A percentile compares a stretch with the other conserved stretches of the same genome.
phyloP scores from a whole-genome alignment of 805 yeast species.

The Candida nitratophila region DNA sequence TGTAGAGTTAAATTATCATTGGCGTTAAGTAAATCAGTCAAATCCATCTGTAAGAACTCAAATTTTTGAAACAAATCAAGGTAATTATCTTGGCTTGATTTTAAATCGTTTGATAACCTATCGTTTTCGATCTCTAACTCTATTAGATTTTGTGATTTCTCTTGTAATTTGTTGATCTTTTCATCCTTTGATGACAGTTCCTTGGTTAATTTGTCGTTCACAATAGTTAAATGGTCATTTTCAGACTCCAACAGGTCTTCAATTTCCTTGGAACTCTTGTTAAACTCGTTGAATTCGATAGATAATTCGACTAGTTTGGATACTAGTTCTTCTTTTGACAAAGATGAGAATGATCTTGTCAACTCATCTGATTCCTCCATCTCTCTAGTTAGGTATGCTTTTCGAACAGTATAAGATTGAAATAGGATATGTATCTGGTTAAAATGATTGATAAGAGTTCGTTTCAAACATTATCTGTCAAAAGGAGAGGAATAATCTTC shows the following conservation, averaged over 20 bases:
- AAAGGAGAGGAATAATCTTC: no score
- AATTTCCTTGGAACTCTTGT: slow-evolving; percentile 35
- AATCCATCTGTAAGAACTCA: background rate
- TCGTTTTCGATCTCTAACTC: background rate
- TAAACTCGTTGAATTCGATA: slow-evolving; percentile 32
- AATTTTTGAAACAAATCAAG: background rate
- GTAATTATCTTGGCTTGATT: background rate
- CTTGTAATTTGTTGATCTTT: slow-evolving; percentile 10
- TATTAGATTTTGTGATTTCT: background rate
- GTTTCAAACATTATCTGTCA: no score
- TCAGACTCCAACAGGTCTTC: slow-evolving; percentile 40
- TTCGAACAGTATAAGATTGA: no score
- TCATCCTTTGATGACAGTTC: slow-evolving; percentile 6
- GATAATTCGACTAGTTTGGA: slow-evolving; percentile 30
- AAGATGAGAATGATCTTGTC: background rate
- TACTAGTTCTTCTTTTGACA: slow-evolving; percentile 16
- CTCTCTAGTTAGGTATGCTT: no score
- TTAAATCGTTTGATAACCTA: background rate
- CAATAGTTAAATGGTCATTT: slow-evolving; percentile 24
- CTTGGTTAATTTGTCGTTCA: slow-evolving; percentile 18
- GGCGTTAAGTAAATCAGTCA: background rate
- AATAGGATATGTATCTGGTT: no score
- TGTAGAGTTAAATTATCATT: background rate
- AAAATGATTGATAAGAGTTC: no score
- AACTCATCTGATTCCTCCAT: background rate